Conservation (phyloP, 495 filamentous ascomycete species). For the Penicillium malachiteum region DNA sequence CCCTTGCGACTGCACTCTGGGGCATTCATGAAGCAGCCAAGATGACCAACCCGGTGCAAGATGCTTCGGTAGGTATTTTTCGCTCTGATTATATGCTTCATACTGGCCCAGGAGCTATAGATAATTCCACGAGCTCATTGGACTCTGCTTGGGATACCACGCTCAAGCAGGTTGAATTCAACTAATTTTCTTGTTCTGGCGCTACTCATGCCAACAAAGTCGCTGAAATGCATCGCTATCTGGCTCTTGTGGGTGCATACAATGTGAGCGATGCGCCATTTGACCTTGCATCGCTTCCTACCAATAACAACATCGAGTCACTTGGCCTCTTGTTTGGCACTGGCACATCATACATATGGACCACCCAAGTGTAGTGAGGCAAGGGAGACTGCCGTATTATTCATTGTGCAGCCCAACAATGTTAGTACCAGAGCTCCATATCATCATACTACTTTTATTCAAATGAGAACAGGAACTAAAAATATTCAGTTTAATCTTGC, state of each 20-base stretch:
- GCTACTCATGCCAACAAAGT: conserved; percentile 60
- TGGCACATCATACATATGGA: conserved; percentile 68
- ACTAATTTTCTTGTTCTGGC: conserved; percentile 84
- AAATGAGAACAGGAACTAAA: neutral
- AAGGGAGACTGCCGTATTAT: conserved; percentile 55
- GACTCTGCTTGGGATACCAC: conserved; percentile 16
- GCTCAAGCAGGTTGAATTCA: conserved; percentile 89
- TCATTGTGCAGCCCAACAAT: conserved; percentile 76
- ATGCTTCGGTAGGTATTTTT: conserved; percentile 72
- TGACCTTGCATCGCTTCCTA: conserved; percentile 50
- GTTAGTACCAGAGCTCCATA: conserved; percentile 2
- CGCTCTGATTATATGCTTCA: conserved; percentile 94
- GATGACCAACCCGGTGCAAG: conserved; percentile 57
- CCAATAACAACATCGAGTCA: conserved; percentile 57
- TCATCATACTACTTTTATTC: neutral
- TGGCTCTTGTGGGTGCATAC: conserved; percentile 26
- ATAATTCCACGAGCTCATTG: neutral
- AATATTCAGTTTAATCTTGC: conserved; percentile 66
- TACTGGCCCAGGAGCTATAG: neutral
- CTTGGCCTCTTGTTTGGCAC: conserved; percentile 63
- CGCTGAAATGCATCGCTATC: conserved; percentile 60
- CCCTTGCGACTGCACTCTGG: conserved; percentile 69
- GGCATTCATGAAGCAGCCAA: conserved; percentile 70
- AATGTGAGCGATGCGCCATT: conserved; percentile 7
- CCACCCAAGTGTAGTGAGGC: conserved; percentile 27